Conservation (phyloP, 257 asterid species). For the Solanum corneliomulleri region DNA sequence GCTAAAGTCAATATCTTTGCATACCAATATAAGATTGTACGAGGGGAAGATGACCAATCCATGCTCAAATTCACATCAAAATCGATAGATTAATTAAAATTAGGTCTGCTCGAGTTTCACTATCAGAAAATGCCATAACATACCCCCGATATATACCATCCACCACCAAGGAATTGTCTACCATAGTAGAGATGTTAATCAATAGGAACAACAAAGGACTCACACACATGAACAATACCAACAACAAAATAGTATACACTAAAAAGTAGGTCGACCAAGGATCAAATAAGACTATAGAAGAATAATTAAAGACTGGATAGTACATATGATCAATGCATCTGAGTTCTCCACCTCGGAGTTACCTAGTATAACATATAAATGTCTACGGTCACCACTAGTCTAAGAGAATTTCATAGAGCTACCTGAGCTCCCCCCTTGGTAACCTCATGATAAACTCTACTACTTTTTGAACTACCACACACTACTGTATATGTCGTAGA, state of each 20-base stretch:
- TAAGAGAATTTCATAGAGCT: neutral
- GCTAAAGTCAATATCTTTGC: too few relatives aligned
- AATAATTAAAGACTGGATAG: neutral
- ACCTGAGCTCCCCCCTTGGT: neutral
- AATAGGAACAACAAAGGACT: neutral
- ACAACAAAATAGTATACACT: neutral
- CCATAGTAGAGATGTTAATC: neutral
- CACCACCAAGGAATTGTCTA: neutral
- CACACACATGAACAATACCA: neutral
- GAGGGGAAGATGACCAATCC: neutral
- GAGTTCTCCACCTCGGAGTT: neutral
- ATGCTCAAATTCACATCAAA: neutral
- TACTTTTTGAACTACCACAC: neutral
- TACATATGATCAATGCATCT: neutral
- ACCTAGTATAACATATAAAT: neutral
- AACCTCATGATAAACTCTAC: too few relatives aligned
- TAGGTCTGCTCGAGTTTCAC: neutral
- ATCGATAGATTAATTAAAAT: too few relatives aligned
- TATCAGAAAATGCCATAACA: neutral
- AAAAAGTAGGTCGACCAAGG: neutral
- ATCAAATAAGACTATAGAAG: neutral
- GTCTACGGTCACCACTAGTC: neutral
- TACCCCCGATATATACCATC: neutral
- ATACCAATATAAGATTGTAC: too few relatives aligned
- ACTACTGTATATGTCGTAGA: neutral